Conservation (phyloP, 2,329 filamentous ascomycete species). For the Fusarium liriodendri region DNA sequence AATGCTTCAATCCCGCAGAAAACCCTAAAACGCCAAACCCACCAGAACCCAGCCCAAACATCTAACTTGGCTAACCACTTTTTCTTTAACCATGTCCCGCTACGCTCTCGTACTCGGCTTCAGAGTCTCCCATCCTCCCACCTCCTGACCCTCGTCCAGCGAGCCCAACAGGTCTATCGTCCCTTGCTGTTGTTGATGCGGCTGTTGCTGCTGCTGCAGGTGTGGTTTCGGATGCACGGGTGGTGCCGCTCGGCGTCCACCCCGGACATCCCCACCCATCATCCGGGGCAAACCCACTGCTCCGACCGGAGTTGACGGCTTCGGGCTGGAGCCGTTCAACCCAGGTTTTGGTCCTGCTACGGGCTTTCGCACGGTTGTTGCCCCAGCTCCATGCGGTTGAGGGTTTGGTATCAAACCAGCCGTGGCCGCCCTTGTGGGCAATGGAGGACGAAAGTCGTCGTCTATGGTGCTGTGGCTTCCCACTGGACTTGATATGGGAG, state of each 20-base stretch:
- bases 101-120: slow-evolving; percentile 55
- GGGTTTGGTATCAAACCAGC: slow-evolving; percentile 17
- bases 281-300: slow-evolving; percentile 34
- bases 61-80: not conserved
- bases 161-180: slow-evolving; percentile 59
- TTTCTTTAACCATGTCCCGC: not conserved
- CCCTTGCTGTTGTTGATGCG: slow-evolving; percentile 36
- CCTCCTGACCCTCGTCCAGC: slow-evolving; percentile 59
- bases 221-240: slow-evolving; percentile 32
- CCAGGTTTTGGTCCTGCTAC: slow-evolving; percentile 38
- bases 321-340: slow-evolving; percentile 35
- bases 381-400: slow-evolving; percentile 18
- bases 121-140: slow-evolving; percentile 67
- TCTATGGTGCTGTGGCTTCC: slow-evolving; percentile 32
- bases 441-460: slow-evolving; percentile 41
- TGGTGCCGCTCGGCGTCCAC: slow-evolving; percentile 34
- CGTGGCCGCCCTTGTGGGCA: slow-evolving; percentile 39
- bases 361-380: slow-evolving; percentile 41
- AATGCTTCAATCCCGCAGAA: slow-evolving; percentile 12
- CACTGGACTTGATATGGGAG: slow-evolving; percentile 40
- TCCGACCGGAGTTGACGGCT: slow-evolving; percentile 24
- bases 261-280: slow-evolving; percentile 32
- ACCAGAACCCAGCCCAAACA: not conserved
- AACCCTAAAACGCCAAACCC: slow-evolving; percentile 22
- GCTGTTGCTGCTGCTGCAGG: slow-evolving; percentile 39